phyloP scores from a whole-genome alignment of 306 rosid genomes.

The Crotalaria pallida region DNA sequence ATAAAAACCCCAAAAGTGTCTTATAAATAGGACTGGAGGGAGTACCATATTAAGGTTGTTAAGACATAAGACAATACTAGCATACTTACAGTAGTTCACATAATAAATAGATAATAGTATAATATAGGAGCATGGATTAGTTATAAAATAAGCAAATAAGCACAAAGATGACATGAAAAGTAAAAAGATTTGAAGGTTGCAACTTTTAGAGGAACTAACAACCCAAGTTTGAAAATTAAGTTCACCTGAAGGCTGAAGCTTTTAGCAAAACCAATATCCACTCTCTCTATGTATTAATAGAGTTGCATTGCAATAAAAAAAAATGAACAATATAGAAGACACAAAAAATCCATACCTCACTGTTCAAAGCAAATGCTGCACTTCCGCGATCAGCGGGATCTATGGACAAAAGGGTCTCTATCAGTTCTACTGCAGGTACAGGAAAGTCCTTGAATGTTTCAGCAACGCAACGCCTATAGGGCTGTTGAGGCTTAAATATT shows the following conservation, averaged over 20 bases:
- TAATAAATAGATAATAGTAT: background rate
- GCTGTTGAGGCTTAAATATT: constrained; percentile 91
- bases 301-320: background rate
- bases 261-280: background rate
- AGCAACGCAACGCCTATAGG: constrained; percentile 72
- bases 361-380: constrained; percentile 68
- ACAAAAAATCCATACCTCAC: constrained; percentile 56
- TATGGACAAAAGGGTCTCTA: constrained; percentile 72
- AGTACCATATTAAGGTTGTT: background rate
- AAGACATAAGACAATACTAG: constrained; percentile 6
- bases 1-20: no score
- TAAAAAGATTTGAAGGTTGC: background rate
- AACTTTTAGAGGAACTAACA: background rate
- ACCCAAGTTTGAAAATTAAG: background rate
- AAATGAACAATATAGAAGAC: background rate
- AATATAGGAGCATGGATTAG: background rate
- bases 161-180: background rate
- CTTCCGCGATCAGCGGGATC: constrained; percentile 93
- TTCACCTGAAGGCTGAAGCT: background rate
- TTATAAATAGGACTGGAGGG: no score
- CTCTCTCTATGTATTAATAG: background rate
- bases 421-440: constrained; percentile 64
- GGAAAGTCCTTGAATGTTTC: constrained; percentile 92
- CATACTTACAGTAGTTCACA: background rate
- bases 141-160: background rate